Evolutionary conservation across 2,329 filamentous ascomycete genomes (phyloP).

Genomic region (Polychaeton citri): DNA sequence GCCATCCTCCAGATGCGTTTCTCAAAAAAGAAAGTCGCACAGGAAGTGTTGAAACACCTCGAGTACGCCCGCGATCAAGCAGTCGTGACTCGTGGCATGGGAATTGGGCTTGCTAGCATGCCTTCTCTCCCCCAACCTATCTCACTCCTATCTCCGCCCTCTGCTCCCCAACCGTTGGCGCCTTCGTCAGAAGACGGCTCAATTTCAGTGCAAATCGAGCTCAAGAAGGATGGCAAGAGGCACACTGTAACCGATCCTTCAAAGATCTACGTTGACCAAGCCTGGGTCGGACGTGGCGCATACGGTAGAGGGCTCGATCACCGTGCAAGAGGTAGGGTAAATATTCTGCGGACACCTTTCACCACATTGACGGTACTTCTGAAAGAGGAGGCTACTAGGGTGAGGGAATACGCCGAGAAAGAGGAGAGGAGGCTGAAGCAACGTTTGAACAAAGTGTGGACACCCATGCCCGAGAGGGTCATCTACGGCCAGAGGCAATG

Average conservation of each 20-base stretch:
- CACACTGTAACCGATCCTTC: slow-evolving; percentile 60
- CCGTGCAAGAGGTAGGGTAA: slow-evolving; percentile 61
- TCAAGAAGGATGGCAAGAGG: slow-evolving; percentile 57
- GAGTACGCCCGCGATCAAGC: slow-evolving; percentile 72
- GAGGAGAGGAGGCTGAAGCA: slow-evolving; percentile 60
- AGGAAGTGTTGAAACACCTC: slow-evolving; percentile 66
- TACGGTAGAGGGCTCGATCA: slow-evolving; percentile 51
- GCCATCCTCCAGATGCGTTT: slow-evolving; percentile 91
- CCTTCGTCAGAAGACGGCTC: slow-evolving; percentile 16
- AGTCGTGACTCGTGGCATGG: slow-evolving; percentile 73
- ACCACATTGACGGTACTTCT: slow-evolving; percentile 67
- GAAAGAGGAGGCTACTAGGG: slow-evolving; percentile 86
- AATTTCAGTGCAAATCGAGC: slow-evolving; percentile 55
- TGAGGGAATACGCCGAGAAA: slow-evolving; percentile 66
- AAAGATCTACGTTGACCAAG: slow-evolving; percentile 80
- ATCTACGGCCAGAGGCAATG: slow-evolving; percentile 65
- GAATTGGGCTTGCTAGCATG: slow-evolving; percentile 35
- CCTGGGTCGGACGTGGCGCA: slow-evolving; percentile 74
- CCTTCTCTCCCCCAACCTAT: slow-evolving; percentile 5
- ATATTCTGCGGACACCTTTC: slow-evolving; percentile 55
- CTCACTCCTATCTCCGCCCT: slow-evolving; percentile 3
- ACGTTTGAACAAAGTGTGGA: slow-evolving; percentile 70
- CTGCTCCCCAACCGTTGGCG: slow-evolving; percentile 4
- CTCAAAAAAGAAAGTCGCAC: slow-evolving; percentile 82
- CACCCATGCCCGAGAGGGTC: slow-evolving; percentile 73